phyloP scores from a whole-genome alignment of 2,329 filamentous ascomycete genomes.

The Aspergillus persii region DNA sequence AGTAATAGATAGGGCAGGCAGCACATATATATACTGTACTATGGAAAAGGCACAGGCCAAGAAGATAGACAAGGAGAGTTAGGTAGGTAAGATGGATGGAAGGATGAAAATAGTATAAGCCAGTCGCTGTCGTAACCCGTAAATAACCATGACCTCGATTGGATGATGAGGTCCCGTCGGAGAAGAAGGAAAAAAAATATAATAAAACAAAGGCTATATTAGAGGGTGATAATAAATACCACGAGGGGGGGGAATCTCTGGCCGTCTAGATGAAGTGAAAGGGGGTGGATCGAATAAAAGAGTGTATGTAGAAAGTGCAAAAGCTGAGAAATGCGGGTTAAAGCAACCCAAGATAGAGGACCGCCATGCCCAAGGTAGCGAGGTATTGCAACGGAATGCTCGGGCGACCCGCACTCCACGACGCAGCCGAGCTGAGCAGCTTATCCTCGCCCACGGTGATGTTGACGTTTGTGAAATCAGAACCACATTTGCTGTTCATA shows the following conservation, averaged over 20 bases:
- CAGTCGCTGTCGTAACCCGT: constrained; percentile 30
- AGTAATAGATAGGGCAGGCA: not conserved
- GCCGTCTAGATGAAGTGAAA: not conserved
- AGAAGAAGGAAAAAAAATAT: constrained; percentile 3
- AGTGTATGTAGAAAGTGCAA: not conserved
- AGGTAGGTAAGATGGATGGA: not conserved
- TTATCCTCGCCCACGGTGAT: constrained; percentile 31
- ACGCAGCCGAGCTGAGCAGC: constrained; percentile 5
- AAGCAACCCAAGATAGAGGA: constrained; percentile 4
- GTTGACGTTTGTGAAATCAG: constrained; percentile 52
- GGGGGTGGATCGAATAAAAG: not conserved
- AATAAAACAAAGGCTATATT: not conserved
- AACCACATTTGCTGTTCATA: constrained; percentile 65
- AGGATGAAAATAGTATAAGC: constrained; percentile 2
- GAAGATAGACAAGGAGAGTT: not conserved
- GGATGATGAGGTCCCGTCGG: constrained; percentile 3
- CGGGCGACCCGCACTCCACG: not conserved
- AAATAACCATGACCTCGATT: constrained; percentile 13
- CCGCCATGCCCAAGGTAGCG: constrained; percentile 8
- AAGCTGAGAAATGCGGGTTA: constrained; percentile 3
- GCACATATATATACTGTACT: not conserved
- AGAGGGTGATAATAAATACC: too few species aligned
- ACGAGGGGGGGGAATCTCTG: not conserved
- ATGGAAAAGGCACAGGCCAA: not conserved
- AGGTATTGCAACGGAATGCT: constrained; percentile 6